Evolutionary conservation across 331 rosid species (phyloP), one percentile per base, ranked within the genome.

Genomic region (Malus hybrid): DNA sequence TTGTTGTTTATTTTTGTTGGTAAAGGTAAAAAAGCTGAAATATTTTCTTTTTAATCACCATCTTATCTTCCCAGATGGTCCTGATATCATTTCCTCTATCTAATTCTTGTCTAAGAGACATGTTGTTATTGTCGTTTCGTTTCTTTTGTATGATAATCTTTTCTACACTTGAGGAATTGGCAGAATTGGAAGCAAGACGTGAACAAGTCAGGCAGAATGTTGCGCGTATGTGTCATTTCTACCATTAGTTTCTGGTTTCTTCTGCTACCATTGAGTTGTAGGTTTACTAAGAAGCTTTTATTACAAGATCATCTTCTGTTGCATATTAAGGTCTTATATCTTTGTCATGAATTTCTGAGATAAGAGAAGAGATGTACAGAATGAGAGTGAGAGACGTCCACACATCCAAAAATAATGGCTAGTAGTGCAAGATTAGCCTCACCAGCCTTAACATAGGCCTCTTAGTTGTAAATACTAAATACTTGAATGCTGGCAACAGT

Each of bases 121-220:
- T 2, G 44, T 29, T 46, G 34, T 11, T 5, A 19, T 29, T 11
- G 24, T 15, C 0, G 7, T 11, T 66, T 30, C 6, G 3, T 64
- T 66, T 73, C 48, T 18, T 36, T 15, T 3, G 1, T 28, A 7
- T 74, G 67, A 62, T 39, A 74, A 13, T 30, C 22, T 83, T 58
- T 58, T 72, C 84, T 80, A 79, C 66, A 42, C 55, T 18, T 78
- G 83, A 94, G 99, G 99, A 92, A 84, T 84, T 90, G 82, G 74
- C 77, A 72, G 93, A 90, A 52, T 63, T 94, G 86, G 97, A 90
- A 82, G 88, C 92, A 77, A 90, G 90, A 84, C 99, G 97, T 66
- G 96, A 94, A 80, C 91, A 61, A 20, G 87, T 94, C 50, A 82
- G 84, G 69, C 89, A 88, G 69, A 90, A 94, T 85, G 97, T 94